Percentiles rank a stretch among this genome's conserved stretches.
These are phyloP conservation scores for Lizonia empirigonia DNA, from an alignment of 2,329 filamentous ascomycete genomes.

Conservation along the genomic window DNA sequence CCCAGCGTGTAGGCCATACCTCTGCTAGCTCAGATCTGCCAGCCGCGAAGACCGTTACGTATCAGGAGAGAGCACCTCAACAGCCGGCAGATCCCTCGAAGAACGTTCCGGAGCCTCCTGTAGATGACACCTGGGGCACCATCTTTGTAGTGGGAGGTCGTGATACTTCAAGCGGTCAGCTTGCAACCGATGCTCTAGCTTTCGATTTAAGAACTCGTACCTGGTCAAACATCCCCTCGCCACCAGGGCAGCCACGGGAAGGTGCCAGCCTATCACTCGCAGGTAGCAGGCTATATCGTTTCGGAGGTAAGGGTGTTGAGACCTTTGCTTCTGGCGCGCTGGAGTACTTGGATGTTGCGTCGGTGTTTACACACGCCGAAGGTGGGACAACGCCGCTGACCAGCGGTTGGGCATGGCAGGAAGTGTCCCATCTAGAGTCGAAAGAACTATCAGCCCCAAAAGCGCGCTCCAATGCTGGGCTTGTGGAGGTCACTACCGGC, in stretches of 20 bases:
- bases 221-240: constrained; percentile 58
- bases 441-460: constrained; percentile 41
- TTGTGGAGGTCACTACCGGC: constrained; percentile 57
- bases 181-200: constrained; percentile 56
- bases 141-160: constrained; percentile 59
- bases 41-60: constrained; percentile 39
- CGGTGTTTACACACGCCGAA: constrained; percentile 45
- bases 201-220: constrained; percentile 57
- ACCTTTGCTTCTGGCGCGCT: constrained; percentile 28
- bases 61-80: constrained; percentile 46
- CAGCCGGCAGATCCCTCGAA: constrained; percentile 50
- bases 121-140: constrained; percentile 53
- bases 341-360: constrained; percentile 42
- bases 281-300: constrained; percentile 55
- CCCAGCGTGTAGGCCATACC: constrained; percentile 45
- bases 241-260: constrained; percentile 46
- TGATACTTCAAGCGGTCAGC: constrained; percentile 24
- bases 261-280: constrained; percentile 53
- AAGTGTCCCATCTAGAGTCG: constrained; percentile 27
- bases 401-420: constrained; percentile 43
- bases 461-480: constrained; percentile 51
- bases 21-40: constrained; percentile 50
- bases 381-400: constrained; percentile 43
- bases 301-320: constrained; percentile 46
- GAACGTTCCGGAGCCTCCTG: constrained; percentile 50